Evolutionary conservation across 2,329 filamentous ascomycete species (phyloP).

Genomic region (Diplodia seriata): DNA sequence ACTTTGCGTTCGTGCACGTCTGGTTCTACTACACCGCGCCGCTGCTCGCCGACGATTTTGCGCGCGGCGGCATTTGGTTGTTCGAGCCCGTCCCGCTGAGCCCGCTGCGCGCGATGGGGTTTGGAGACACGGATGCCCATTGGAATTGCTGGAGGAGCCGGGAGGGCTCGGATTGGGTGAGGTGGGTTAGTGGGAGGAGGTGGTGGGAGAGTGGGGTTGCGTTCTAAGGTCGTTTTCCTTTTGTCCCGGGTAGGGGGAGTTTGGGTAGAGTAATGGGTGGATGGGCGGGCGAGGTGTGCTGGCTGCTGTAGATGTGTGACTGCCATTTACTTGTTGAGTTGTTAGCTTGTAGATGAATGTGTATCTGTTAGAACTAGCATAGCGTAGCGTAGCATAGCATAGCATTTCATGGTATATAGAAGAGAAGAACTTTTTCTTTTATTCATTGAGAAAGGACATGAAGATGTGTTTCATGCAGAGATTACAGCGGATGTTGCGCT

Average conservation of each 20-base stretch:
- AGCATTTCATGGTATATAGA: background rate
- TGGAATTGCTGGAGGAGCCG: constrained; percentile 70
- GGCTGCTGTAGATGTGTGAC: background rate
- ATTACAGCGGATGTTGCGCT: background rate
- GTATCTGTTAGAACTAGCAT: background rate
- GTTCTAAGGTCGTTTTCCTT: constrained; percentile 39
- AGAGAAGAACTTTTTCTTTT: background rate
- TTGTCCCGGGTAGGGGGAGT: background rate
- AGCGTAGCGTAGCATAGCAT: constrained; percentile 1
- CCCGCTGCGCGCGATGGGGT: constrained; percentile 68
- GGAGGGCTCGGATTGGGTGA: constrained; percentile 51
- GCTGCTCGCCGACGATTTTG: constrained; percentile 77
- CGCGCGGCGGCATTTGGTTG: constrained; percentile 76
- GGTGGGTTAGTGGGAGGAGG: constrained; percentile 64
- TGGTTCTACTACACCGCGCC: constrained; percentile 75
- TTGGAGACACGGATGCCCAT: constrained; percentile 65
- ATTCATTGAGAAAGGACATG: background rate
- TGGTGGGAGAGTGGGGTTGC: constrained; percentile 69
- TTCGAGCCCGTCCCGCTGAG: constrained; percentile 84
- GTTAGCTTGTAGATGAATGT: background rate
- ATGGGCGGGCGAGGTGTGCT: background rate
- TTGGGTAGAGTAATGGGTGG: background rate
- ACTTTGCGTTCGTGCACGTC: constrained; percentile 65
- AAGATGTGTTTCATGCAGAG: background rate
- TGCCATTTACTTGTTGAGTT: background rate